These are phyloP conservation scores for Monoraphidium neglectum DNA, from an alignment of 139 green algal genomes.

Conservation along the genomic window DNA sequence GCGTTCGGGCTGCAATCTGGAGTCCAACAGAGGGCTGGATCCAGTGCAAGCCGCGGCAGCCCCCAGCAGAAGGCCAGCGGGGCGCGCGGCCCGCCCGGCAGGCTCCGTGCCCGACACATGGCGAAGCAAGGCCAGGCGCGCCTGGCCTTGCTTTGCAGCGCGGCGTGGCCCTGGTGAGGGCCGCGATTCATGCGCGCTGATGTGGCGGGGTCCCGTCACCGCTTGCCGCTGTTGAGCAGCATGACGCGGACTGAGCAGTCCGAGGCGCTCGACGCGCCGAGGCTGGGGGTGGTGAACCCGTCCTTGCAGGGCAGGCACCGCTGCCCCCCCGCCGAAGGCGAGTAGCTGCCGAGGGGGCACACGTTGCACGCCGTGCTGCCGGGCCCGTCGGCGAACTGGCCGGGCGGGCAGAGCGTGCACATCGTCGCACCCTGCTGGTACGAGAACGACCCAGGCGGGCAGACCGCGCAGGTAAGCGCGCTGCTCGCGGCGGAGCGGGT, in stretches of 20 bases:
- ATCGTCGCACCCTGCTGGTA: conserved; percentile 23
- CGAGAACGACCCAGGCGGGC: conserved; percentile 23
- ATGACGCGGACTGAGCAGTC: not conserved
- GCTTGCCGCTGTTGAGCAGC: not conserved
- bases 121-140: too few relatives aligned
- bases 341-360: conserved; percentile 29
- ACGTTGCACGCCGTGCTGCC: not conserved
- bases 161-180: too few relatives aligned
- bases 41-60: too few relatives aligned
- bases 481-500: conserved; percentile 17
- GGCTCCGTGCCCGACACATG: too few relatives aligned
- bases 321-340: conserved; percentile 6
- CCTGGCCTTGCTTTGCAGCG: too few relatives aligned
- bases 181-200: too few relatives aligned
- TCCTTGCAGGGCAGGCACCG: conserved; percentile 26
- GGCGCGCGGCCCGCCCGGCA: too few relatives aligned
- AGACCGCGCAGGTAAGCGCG: conserved; percentile 23
- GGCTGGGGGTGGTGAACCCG: conserved; percentile 14
- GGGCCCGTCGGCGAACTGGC: not conserved
- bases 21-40: too few relatives aligned
- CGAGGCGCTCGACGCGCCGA: not conserved
- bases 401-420: conserved; percentile 22
- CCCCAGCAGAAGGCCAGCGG: too few relatives aligned
- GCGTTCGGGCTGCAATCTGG: too few relatives aligned
- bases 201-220: too few relatives aligned